These are phyloP conservation scores for Cutaneotrichosporon mucoides DNA, from an alignment of 1,284 basidiomycete species.

Conservation along the genomic window DNA sequence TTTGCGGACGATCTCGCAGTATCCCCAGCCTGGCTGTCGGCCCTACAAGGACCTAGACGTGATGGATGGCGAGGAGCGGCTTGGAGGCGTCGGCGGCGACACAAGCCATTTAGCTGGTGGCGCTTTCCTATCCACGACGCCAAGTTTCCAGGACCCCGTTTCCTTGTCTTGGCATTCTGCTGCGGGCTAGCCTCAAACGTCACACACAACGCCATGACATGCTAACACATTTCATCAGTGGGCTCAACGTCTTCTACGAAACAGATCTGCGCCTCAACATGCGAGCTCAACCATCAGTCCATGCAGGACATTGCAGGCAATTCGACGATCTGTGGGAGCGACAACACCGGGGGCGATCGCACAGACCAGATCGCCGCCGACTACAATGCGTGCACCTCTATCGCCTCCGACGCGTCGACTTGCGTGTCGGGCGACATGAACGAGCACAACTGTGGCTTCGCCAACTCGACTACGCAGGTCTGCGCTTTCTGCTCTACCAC, in stretches of 20 bases:
- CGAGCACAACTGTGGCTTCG: constrained; percentile 52
- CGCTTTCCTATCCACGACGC: constrained; percentile 21
- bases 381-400: constrained; percentile 46
- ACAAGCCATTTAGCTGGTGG: too few species aligned
- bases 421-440: constrained; percentile 48
- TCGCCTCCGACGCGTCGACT: constrained; percentile 44
- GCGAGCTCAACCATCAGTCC: constrained; percentile 35
- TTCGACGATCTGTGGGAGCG: constrained; percentile 22
- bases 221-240: not conserved
- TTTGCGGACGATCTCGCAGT: not conserved
- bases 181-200: too few species aligned
- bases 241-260: constrained; percentile 18
- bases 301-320: constrained; percentile 28
- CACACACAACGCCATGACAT: too few species aligned
- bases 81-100: too few species aligned
- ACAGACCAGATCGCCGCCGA: constrained; percentile 44
- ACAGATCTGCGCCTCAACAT: constrained; percentile 44
- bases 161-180: too few species aligned
- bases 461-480: constrained; percentile 42
- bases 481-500: constrained; percentile 46
- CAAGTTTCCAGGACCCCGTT: constrained; percentile 18
- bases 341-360: constrained; percentile 21
- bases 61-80: too few species aligned
- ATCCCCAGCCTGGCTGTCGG: too few species aligned
- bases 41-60: too few species aligned